Evolutionary conservation across 768 basidiomycete species (phyloP), one percentile per base, ranked within the genome.

Genomic region (Tricholoma saponaceum): DNA sequence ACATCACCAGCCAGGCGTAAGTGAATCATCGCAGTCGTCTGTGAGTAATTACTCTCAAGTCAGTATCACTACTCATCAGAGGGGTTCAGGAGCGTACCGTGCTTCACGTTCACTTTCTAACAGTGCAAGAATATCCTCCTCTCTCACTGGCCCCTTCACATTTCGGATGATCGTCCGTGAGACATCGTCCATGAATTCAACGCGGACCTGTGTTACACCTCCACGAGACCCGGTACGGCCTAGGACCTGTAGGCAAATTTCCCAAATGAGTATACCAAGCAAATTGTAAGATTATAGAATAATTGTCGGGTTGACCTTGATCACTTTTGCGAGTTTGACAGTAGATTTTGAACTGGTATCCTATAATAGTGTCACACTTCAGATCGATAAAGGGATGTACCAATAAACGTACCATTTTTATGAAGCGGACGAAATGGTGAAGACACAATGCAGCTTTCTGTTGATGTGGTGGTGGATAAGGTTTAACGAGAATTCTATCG

Each of bases 51-150:
- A 62, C 46, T 14, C 41, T 22, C 2, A 25, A 7, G 14, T 23
- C 18, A 43, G 14, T 26, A 39, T 4, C 35, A 3, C 26, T 9
- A 10, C 26, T n/a, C 28, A 4, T 3, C 47, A n/a, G n/a, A 54
- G 5, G 23, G 12, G 35, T 9, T 2, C 10, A 13, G 25, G 8
- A 37, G 85, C 93, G 67, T 69, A 97, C 97, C 97, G 92, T 68
- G 97, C 97, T 82, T 99, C 97, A 77, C 97, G 92, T 79, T 99
- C 97, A 73, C 90, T 90, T 82, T 99, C 97, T 70, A 98, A 81
- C 64, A 99, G 81, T 65, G 95, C 94, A 60, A 99, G 83, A 70
- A 98, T 97, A 73, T 99, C 97, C 74, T 95, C 85, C 76, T 94
- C 90, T 62, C 92, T 81, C 59, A 98, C 95, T 60, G 97, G 96